Evolutionary conservation across 2,329 filamentous ascomycete species (phyloP), one percentile per base, ranked within the genome.

Genomic region (Hymenoscyphus linearis): DNA sequence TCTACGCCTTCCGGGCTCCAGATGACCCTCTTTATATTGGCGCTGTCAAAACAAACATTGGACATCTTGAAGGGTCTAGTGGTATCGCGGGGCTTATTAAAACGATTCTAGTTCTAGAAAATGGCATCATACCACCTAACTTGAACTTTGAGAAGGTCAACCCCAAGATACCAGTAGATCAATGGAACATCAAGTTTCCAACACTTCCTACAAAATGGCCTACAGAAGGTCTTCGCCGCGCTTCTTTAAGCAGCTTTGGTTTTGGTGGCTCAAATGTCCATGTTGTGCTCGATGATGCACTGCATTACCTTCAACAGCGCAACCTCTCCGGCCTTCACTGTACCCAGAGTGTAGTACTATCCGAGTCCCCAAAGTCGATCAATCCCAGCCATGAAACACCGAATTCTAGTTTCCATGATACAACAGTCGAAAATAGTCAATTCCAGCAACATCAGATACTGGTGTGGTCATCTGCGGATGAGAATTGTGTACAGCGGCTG

Each of bases 101-200:
- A 35, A 31, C 34, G 2, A 36, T 57, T 26, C 14, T 62, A 2
- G 27, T 37, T 26, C 25, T 64, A 7, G 56, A 62, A 22, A 72
- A 73, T 35, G 73, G 73, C 0, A 69, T 75, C 13, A 73, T 77
- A 18, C 71, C 74, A 14, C 44, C 54, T 26, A 57, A 16, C 22
- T 27, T 56, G 3, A 25, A 18, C 14, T 5, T 59, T 52, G 44
- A 57, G 7, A 59, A 37, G 26, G 18, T 44, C 3, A 55, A 52
- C 35, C 22, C 36, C 12, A 13, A 13, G 7, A 40, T 60, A 7
- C 16, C 50, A 10, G 52, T 57, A 12, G 47, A 52, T 18, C 34
- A 25, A 13, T 10, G 22, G 13, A 47, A 55, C 4, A 13, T 18
- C n/a, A 36, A 31, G 12, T 10, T 55, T 10, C 14, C 18, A 12